Evolutionary conservation across 2,329 filamentous ascomycete genomes (phyloP).

Genomic region (Calonectria pauciramosa): DNA sequence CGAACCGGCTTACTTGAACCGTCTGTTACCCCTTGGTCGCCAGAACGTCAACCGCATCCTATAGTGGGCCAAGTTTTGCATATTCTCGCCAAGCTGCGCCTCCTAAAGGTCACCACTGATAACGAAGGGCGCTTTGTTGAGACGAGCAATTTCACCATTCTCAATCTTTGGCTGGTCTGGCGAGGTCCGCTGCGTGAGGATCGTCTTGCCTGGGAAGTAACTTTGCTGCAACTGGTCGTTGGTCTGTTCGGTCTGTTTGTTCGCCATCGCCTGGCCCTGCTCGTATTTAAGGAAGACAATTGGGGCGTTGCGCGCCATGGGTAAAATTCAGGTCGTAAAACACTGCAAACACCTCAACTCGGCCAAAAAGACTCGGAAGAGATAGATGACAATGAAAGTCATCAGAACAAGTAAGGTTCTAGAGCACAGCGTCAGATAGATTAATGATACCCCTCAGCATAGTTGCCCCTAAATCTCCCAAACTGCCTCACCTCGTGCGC

Average conservation of each 20-base stretch:
- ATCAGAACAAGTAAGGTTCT: neutral
- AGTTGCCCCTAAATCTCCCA: neutral
- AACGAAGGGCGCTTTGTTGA: conserved; percentile 79
- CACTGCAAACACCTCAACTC: neutral
- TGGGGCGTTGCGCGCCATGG: conserved; percentile 57
- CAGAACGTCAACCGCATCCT: conserved; percentile 76
- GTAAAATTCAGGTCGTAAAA: neutral
- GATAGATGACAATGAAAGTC: neutral
- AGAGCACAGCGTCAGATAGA: neutral
- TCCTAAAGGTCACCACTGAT: conserved; percentile 78
- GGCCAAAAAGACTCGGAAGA: too few species aligned
- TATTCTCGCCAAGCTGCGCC: conserved; percentile 75
- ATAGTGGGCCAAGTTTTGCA: conserved; percentile 75
- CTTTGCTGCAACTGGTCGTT: conserved; percentile 80
- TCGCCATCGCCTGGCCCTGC: conserved; percentile 85
- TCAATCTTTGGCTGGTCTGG: conserved; percentile 98
- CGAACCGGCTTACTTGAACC: conserved; percentile 88
- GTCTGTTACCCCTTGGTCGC: conserved; percentile 82
- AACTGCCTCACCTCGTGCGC: too few species aligned
- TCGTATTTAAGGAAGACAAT: conserved; percentile 95
- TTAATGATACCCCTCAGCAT: conserved; percentile 32
- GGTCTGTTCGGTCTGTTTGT: conserved; percentile 89
- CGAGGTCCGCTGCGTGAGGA: conserved; percentile 93
- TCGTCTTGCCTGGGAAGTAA: conserved; percentile 82
- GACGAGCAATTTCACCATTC: conserved; percentile 90